Conservation (phyloP, 306 rosid species). For the Fragaria iinumae region DNA sequence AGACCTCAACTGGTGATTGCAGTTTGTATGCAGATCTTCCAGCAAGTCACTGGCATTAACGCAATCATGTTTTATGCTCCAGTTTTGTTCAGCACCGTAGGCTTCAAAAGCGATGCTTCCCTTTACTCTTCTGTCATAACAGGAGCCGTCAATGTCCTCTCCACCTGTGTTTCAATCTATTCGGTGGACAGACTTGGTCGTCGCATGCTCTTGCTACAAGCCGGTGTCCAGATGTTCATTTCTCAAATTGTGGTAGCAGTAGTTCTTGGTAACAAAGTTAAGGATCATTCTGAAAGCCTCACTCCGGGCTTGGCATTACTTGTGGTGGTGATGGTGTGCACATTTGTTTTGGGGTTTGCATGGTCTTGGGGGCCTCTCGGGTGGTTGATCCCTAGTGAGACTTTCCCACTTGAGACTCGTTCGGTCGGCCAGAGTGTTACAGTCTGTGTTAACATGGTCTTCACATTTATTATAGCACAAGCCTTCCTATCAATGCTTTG, state of each 20-base stretch:
- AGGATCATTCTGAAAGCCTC: conserved; percentile 36
- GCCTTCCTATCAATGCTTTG: conserved; percentile 80
- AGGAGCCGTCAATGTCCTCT: conserved; percentile 59
- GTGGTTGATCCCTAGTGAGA: conserved; percentile 83
- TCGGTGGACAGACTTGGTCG: conserved; percentile 66
- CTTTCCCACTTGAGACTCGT: conserved; percentile 65
- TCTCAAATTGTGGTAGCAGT: conserved; percentile 62
- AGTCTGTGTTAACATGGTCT: conserved; percentile 58
- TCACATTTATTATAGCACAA: conserved; percentile 73
- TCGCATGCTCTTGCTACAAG: conserved; percentile 50
- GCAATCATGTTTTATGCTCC: conserved; percentile 93
- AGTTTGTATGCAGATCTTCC: conserved; percentile 58
- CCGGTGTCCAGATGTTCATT: conserved; percentile 65
- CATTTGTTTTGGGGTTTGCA: conserved; percentile 58
- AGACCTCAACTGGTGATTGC: conserved; percentile 58
- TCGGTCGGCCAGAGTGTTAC: conserved; percentile 74
- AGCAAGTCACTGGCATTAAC: conserved; percentile 77
- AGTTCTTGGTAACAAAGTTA: conserved; percentile 48
- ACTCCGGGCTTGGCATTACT: conserved; percentile 36
- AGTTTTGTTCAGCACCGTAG: conserved; percentile 60
- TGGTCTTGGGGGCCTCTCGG: conserved; percentile 93
- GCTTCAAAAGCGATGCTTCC: conserved; percentile 61
- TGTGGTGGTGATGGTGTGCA: conserved; percentile 65
- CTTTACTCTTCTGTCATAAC: conserved; percentile 70
- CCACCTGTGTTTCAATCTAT: conserved; percentile 64